Evolutionary conservation across 2,329 filamentous ascomycete genomes (phyloP).

Genomic region (Diaporthe capsici): DNA sequence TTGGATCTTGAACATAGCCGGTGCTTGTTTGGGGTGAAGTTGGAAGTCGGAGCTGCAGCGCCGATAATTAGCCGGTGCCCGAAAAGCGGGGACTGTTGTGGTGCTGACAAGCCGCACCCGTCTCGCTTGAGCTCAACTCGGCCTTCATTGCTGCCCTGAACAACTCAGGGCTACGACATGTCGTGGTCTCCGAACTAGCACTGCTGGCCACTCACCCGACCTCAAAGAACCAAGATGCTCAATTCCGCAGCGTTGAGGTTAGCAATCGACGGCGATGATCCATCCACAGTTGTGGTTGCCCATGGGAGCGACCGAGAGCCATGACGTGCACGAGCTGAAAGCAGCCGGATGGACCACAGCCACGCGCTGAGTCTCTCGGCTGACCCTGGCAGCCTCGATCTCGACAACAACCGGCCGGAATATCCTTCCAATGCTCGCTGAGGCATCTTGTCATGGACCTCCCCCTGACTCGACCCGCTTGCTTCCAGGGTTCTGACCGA

Average conservation of each 20-base stretch:
- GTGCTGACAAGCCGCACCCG: neutral
- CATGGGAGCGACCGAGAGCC: neutral
- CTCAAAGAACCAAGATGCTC: too few species aligned
- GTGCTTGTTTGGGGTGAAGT: neutral
- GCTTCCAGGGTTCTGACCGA: neutral
- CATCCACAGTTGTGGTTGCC: neutral
- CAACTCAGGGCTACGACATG: neutral
- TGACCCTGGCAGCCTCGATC: neutral
- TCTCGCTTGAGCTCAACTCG: neutral
- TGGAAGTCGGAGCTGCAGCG: neutral
- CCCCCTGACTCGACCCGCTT: neutral
- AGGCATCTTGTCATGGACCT: neutral
- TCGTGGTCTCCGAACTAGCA: too few species aligned
- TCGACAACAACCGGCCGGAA: neutral
- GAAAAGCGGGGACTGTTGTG: neutral
- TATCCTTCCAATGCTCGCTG: neutral
- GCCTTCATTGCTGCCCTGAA: neutral
- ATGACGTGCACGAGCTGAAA: slow-evolving; percentile 1
- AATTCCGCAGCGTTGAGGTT: neutral
- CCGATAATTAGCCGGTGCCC: neutral
- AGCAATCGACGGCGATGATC: neutral
- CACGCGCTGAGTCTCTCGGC: neutral
- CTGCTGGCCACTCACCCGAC: neutral
- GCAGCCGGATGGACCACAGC: neutral
- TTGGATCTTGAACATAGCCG: neutral